Evolutionary conservation across 768 basidiomycete species (phyloP), one percentile per base, ranked within the genome.

Genomic region (Leccinum rimulosum): DNA sequence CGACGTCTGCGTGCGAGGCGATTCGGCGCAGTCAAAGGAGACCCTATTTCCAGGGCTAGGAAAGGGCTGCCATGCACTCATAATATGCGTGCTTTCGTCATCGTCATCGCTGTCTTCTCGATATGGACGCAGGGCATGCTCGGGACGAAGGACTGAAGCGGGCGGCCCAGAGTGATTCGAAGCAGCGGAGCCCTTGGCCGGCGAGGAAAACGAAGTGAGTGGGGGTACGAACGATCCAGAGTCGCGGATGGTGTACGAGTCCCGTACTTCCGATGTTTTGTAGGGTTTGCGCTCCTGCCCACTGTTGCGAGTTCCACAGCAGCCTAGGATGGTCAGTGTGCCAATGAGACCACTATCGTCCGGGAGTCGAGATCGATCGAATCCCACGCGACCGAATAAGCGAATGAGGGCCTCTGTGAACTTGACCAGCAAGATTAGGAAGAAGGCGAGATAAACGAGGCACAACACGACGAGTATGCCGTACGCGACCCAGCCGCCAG

Each of bases 401-500:
- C 96, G 90, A 33, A 92, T 79, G n/a, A 84, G 52, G 9, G 86
- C 94, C 71, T 98, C 96, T 48, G 89, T 67, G 52, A 96, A 64
- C 76, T 99, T 99, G 75, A 89, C 84, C 38, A 89, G 54, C 43
- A 98, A 83, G 81, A 97, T 90, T 57, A 91, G 74, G 51, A 84
- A 68, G 65, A 96, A 85, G n/a, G 89, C 87, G 11, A 93, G 78
- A 71, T 95, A 93, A 50, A 93, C 87, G 58, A 98, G 80, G 11
- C 83, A 83, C 30, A 92, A 77, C 52, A 97, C 89, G 66, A 95
- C 78, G 59, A 98, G 80, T 59, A 98, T 88, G 65, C 93, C 91
- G 72, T 96, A 98, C 12, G 95, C 87, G 15, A 99, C 87, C 97
- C 96, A 99, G 56, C 91, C 89, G 17, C 85, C 85, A 17, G 95